Percentiles rank a stretch among this genome's conserved stretches.
Conservation (phyloP, 2,329 filamentous ascomycete species). For the Arthrinium phaeospermum region DNA sequence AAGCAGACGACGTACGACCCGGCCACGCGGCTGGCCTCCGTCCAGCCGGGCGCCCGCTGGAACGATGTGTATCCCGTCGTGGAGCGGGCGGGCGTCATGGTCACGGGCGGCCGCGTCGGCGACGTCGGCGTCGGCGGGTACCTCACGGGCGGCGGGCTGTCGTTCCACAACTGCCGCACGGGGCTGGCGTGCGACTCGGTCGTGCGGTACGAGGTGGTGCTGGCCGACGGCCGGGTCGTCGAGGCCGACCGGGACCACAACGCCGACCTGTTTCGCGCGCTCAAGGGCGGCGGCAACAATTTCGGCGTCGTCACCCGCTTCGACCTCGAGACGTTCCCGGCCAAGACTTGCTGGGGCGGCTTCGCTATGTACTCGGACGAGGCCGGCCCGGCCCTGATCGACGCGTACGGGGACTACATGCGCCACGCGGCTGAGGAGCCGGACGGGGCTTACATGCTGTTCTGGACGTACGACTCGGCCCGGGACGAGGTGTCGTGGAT, state of each 20-base stretch:
- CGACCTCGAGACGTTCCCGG: not conserved
- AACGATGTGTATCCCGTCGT: conserved; percentile 30
- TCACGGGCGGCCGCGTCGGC: conserved; percentile 32
- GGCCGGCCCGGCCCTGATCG: not conserved
- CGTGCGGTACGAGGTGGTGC: conserved; percentile 48
- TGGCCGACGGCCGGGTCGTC: conserved; percentile 44
- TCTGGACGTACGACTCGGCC: conserved; percentile 8
- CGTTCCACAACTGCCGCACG: conserved; percentile 33
- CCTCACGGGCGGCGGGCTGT: conserved; percentile 33
- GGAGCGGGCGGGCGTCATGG: conserved; percentile 15
- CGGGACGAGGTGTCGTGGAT: not conserved
- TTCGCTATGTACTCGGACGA: conserved; percentile 6
- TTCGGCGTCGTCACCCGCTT: conserved; percentile 42
- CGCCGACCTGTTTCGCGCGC: conserved; percentile 48
- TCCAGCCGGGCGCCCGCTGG: conserved; percentile 38
- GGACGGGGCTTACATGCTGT: not conserved
- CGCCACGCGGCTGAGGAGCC: not conserved
- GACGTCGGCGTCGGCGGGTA: conserved; percentile 36
- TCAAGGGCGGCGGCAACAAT: conserved; percentile 53
- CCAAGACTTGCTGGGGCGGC: conserved; percentile 5
- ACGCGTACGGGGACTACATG: not conserved
- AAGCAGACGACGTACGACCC: conserved; percentile 37
- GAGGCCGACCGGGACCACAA: conserved; percentile 41
- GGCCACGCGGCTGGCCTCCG: conserved; percentile 33
- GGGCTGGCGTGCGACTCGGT: conserved; percentile 54